Evolutionary conservation across 345 rosid genomes (phyloP), one percentile per base, ranked within the genome.

Genomic region (Salix dunnii): DNA sequence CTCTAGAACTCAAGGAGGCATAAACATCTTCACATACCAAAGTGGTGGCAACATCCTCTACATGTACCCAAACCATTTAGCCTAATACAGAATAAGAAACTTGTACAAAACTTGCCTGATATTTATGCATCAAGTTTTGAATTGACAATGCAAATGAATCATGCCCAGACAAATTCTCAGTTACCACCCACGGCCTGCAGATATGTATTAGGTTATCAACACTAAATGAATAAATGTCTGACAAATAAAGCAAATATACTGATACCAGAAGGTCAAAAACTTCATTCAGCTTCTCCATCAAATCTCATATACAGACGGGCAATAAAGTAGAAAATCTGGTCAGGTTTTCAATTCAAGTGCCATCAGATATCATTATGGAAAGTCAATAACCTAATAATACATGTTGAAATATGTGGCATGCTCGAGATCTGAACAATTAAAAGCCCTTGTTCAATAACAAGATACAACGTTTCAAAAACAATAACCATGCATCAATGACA

Each of bases 141-240:
- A 30, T 43, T 40, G 77, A 46, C 31, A 42, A 51, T 46, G 2
- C 48, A 48, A 42, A 71, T 31, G 68, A 42, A 58, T 70, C 75
- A 49, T 36, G 42, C 74, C 62, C 6, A 2, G 71, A 77, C 53
- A 79, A 23, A 23, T 66, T 81, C 53, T 72, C 79, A 65, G 75
- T 35, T 33, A 78, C 76, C 23, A 86, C 81, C 87, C 82, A 88
- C 4, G 90, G 89, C 81, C 90, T 88, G 84, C 71, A 75, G 36
- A 68, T 30, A 77, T 43, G 72, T 60, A 66, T 4, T 58, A 68
- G 40, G 2, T 43, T n/a, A 40, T 18, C 20, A 28, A 40, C 53
- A 42, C 12, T 35, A n/a, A 9, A 23, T 7, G 53, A 51, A 6
- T 21, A 17, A 31, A 6, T 21, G 27, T 71, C 27, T 4, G 70